Percentiles rank a stretch among this genome's conserved stretches.
Evolutionary conservation across 2,329 filamentous ascomycete genomes (phyloP).

Genomic region (Proliferodiscus dingleyae): DNA sequence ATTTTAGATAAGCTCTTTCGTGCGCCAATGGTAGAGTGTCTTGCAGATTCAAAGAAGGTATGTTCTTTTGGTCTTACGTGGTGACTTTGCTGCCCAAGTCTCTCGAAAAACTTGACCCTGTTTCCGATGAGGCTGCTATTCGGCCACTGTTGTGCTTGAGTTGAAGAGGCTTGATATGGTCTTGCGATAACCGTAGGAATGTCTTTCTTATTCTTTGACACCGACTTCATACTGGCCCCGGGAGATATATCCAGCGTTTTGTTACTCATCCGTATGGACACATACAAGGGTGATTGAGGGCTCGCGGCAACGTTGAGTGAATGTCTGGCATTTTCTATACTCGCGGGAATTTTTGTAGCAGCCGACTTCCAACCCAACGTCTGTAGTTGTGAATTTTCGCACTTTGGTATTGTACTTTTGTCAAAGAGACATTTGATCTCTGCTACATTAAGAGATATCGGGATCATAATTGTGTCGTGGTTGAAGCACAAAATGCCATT

Average conservation of each 20-base stretch:
- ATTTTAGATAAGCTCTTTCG: constrained; percentile 19
- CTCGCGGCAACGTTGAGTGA: not conserved
- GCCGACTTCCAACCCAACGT: not conserved
- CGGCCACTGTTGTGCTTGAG: not conserved
- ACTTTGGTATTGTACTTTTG: constrained; percentile 1
- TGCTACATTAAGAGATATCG: constrained; percentile 15
- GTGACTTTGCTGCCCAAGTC: not conserved
- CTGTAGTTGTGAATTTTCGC: not conserved
- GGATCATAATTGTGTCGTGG: not conserved
- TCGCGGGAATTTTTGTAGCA: not conserved
- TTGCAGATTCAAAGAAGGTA: constrained; percentile 13
- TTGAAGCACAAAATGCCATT: not conserved
- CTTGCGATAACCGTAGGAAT: not conserved
- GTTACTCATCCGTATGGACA: not conserved
- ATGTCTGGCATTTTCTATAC: not conserved
- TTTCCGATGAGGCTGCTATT: constrained; percentile 22
- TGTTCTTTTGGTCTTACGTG: constrained; percentile 1
- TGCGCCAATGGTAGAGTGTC: constrained; percentile 5
- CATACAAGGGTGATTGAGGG: not conserved
- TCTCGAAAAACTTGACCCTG: constrained; percentile 25
- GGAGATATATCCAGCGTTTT: constrained; percentile 3
- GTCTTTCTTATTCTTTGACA: not conserved
- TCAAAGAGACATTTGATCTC: constrained; percentile 25
- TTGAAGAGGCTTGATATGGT: not conserved
- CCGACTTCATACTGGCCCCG: not conserved